Percentiles rank a stretch among this genome's conserved stretches.
Conservation (phyloP, 768 basidiomycete species). For the Hygrophorus pudorinus region DNA sequence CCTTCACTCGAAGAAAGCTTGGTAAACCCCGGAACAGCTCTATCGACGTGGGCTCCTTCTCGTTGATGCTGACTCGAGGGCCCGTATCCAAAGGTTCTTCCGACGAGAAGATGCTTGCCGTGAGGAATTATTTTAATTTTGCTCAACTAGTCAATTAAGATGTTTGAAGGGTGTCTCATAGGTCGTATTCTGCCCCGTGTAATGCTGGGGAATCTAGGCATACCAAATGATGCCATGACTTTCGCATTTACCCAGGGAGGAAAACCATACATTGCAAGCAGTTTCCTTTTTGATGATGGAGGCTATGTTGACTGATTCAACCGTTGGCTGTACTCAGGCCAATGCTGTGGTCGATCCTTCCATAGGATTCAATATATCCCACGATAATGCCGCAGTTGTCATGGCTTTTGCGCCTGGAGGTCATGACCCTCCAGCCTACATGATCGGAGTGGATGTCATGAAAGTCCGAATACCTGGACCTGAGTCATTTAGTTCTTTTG, state of each 20-base stretch:
- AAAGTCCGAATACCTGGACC: conserved; percentile 54
- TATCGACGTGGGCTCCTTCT: conserved; percentile 49
- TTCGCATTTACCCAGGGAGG: conserved; percentile 52
- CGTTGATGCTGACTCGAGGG: conserved; percentile 46
- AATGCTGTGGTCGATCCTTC: conserved; percentile 36
- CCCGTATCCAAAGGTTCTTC: conserved; percentile 56
- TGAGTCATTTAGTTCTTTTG: conserved; percentile 48
- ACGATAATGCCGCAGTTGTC: conserved; percentile 65
- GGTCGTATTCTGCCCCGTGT: conserved; percentile 66
- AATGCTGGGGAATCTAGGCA: conserved; percentile 49
- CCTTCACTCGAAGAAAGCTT: not conserved
- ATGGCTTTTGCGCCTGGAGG: conserved; percentile 48
- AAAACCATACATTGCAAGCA: conserved; percentile 67
- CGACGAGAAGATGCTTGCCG: conserved; percentile 69
- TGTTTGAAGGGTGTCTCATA: conserved; percentile 54
- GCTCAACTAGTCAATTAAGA: conserved; percentile 4
- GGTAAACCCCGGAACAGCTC: conserved; percentile 31
- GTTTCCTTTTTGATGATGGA: not conserved
- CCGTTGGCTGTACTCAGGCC: conserved; percentile 25
- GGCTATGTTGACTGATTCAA: conserved; percentile 1
- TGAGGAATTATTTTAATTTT: conserved; percentile 22
- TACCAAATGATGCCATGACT: conserved; percentile 33
- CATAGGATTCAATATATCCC: conserved; percentile 73
- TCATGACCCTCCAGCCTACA: conserved; percentile 41
- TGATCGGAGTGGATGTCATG: conserved; percentile 78